phyloP scores from a whole-genome alignment of 2,329 filamentous ascomycete genomes.

The Ophiostoma fasciatum region DNA sequence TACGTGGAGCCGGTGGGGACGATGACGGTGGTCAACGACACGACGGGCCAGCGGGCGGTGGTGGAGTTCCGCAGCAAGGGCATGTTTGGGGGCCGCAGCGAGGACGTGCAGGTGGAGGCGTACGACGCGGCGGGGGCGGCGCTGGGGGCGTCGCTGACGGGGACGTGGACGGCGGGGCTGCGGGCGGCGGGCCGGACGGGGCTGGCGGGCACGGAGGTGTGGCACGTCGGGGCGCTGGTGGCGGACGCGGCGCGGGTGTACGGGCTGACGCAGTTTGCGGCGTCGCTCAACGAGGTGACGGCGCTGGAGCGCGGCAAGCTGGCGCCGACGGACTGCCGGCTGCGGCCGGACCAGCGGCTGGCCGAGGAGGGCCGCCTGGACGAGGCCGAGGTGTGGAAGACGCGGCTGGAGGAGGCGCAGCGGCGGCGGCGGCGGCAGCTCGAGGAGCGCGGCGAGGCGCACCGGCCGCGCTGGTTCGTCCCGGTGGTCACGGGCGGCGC shows the following conservation, averaged over 20 bases:
- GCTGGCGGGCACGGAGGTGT: constrained; percentile 53
- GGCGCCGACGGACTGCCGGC: constrained; percentile 66
- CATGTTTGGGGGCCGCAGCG: constrained; percentile 90
- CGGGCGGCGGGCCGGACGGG: constrained; percentile 28
- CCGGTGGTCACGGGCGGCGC: constrained; percentile 43
- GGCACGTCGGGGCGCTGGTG: constrained; percentile 65
- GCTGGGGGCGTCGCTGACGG: constrained; percentile 52
- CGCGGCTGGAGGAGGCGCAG: constrained; percentile 73
- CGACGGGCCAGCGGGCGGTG: constrained; percentile 66
- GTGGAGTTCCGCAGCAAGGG: constrained; percentile 88
- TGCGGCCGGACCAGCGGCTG: constrained; percentile 77
- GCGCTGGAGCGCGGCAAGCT: constrained; percentile 58
- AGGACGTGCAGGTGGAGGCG: constrained; percentile 70
- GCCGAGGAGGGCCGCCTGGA: constrained; percentile 74
- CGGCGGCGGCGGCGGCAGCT: constrained; percentile 56
- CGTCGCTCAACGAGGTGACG: constrained; percentile 76
- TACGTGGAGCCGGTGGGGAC: constrained; percentile 90
- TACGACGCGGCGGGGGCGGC: constrained; percentile 51
- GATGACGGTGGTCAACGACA: constrained; percentile 77
- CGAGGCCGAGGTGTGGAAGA: constrained; percentile 69
- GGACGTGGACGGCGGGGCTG: constrained; percentile 74
- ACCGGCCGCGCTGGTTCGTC: constrained; percentile 75
- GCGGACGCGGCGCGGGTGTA: constrained; percentile 68
- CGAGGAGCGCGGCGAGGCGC: constrained; percentile 58
- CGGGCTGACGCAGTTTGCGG: constrained; percentile 78